Conservation (phyloP, 1,284 basidiomycete genomes). For the Chalciporus sp. region DNA sequence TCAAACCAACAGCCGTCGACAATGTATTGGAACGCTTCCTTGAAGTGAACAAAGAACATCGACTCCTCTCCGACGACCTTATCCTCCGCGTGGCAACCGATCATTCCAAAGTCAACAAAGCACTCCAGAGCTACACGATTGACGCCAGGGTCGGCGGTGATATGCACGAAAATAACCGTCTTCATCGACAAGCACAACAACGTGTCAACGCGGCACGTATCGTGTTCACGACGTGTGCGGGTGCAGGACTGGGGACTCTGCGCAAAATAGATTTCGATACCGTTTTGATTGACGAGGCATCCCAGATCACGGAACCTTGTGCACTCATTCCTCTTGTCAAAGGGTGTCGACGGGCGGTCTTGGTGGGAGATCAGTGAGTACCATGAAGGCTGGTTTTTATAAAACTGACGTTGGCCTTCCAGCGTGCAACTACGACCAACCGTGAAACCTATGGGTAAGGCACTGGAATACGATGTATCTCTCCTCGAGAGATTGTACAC, state of each 20-base stretch:
- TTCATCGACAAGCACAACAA: slow-evolving; percentile 59
- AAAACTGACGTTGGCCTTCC: not conserved
- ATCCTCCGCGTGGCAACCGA: slow-evolving; percentile 69
- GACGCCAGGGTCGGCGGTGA: slow-evolving; percentile 63
- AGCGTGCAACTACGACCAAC: slow-evolving; percentile 69
- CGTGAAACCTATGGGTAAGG: slow-evolving; percentile 57
- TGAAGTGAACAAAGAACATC: slow-evolving; percentile 42
- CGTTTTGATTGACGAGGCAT: slow-evolving; percentile 68
- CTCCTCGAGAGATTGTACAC: slow-evolving; percentile 62
- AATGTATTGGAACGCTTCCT: slow-evolving; percentile 68
- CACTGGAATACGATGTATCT: slow-evolving; percentile 58
- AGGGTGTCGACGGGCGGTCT: slow-evolving; percentile 54
- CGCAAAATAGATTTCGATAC: slow-evolving; percentile 59
- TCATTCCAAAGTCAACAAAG: slow-evolving; percentile 57
- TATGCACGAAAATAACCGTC: slow-evolving; percentile 56
- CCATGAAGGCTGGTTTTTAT: not conserved
- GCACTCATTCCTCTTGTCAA: slow-evolving; percentile 67
- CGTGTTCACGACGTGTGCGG: slow-evolving; percentile 66
- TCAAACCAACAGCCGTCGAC: slow-evolving; percentile 53
- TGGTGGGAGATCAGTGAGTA: slow-evolving; percentile 70
- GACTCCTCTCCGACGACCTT: slow-evolving; percentile 50
- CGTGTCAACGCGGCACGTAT: slow-evolving; percentile 55
- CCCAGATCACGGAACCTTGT: slow-evolving; percentile 65
- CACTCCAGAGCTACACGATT: slow-evolving; percentile 58
- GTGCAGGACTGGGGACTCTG: slow-evolving; percentile 60